Evolutionary conservation across 768 basidiomycete genomes (phyloP).

Genomic region (Gymnopilus junonius): DNA sequence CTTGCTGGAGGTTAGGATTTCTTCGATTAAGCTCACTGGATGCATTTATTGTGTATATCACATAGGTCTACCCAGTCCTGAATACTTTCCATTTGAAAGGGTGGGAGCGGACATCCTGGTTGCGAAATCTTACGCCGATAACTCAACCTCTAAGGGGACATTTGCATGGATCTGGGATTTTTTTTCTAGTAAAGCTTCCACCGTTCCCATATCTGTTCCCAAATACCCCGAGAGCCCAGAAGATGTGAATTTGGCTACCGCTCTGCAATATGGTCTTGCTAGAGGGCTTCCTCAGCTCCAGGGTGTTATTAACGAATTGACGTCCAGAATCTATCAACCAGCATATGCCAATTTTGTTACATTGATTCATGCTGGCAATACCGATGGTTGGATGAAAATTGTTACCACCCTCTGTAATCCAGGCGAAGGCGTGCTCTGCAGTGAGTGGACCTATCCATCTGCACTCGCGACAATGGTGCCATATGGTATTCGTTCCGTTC

Average conservation of each 20-base stretch:
- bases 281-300: constrained; percentile 62
- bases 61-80: constrained; percentile 66
- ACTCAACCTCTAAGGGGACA: constrained; percentile 25
- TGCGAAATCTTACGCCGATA: constrained; percentile 22
- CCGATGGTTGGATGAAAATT: constrained; percentile 69
- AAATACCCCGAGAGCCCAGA: constrained; percentile 55
- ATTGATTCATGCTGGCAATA: constrained; percentile 69
- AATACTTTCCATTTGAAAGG: constrained; percentile 71
- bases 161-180: constrained; percentile 66
- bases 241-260: constrained; percentile 61
- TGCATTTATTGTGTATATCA: neutral
- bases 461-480: constrained; percentile 42
- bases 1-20: constrained; percentile 70
- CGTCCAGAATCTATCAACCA: constrained; percentile 55
- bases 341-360: constrained; percentile 64
- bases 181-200: constrained; percentile 49
- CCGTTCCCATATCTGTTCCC: constrained; percentile 54
- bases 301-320: constrained; percentile 61
- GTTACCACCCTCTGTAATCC: constrained; percentile 66
- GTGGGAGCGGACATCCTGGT: constrained; percentile 59
- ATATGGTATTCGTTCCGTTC: constrained; percentile 47
- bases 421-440: constrained; percentile 59
- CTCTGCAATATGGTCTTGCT: constrained; percentile 68
- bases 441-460: constrained; percentile 81
- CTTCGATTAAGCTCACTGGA: neutral